phyloP scores from a whole-genome alignment of 2,329 filamentous ascomycete genomes.

The Talaromyces sp. region DNA sequence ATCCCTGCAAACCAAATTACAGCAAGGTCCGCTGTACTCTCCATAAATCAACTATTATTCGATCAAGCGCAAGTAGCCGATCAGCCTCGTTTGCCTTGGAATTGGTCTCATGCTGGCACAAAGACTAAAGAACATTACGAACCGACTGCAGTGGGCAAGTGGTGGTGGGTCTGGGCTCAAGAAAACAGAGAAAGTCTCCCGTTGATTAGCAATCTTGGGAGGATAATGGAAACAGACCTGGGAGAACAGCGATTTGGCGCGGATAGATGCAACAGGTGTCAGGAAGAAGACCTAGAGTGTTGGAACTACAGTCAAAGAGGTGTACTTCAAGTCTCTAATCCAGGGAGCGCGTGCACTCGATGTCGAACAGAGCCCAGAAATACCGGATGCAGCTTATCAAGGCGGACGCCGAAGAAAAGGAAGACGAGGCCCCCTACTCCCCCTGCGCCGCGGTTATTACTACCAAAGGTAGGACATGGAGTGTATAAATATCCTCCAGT shows the following conservation, averaged over 20 bases:
- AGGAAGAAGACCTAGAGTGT: not conserved
- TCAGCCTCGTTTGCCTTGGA: constrained; percentile 3
- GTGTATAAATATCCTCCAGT: not conserved
- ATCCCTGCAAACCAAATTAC: not conserved
- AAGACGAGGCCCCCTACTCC: not conserved
- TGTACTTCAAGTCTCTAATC: constrained; percentile 1
- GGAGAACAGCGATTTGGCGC: not conserved
- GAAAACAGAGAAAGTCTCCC: not conserved
- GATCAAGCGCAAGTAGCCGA: not conserved
- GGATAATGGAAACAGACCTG: constrained; percentile 17
- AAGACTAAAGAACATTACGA: not conserved
- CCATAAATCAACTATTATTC: not conserved
- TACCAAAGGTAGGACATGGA: not conserved
- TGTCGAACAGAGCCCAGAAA: not conserved
- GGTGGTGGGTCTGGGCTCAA: constrained; percentile 2
- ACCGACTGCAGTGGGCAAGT: constrained; percentile 4
- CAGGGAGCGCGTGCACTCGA: constrained; percentile 11
- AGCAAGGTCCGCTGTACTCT: not conserved
- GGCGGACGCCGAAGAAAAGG: not conserved
- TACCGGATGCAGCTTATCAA: not conserved
- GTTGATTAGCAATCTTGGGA: not conserved
- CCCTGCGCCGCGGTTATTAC: not conserved
- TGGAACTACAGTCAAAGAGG: not conserved
- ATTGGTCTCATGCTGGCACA: not conserved
- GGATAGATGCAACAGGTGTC: not conserved